Evolutionary conservation across 352 stramenopile genomes (phyloP), one percentile per base, ranked within the genome.

Genomic region (Phytophthora fragariae): DNA sequence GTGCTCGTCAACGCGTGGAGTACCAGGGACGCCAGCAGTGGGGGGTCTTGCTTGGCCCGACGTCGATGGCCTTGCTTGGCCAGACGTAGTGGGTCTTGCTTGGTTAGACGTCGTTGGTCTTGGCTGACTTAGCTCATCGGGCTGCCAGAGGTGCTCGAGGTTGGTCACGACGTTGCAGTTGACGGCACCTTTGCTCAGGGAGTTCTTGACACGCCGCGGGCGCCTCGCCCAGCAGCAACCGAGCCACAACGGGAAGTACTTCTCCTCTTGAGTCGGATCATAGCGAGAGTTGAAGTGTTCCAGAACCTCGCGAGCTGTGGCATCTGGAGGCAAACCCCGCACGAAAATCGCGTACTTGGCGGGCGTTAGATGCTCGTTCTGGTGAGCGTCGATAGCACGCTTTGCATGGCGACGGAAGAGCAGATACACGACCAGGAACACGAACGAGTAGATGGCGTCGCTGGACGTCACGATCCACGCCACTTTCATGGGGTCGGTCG

Each of bases 281-380:
- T 94, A 97, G 0, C 81, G 79, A 0, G 57, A 41, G 47, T 93
- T 93, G 57, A 97, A 97, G 57, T 97, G 90, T 5, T 85, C 62
- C 3, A 92, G 59, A 27, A 97, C 83, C 61, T 97, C 90, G 0
- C 63, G 58, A 12, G 88, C 71, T 0, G 80, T 95, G 2, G 90
- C 83, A 58, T 97, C 83, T 0, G 72, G 35, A 1, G 91, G 91
- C 1, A 97, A 67, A 2, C 89, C 90, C 35, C 83, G 75, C 5
- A 96, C 89, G 49, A 81, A 95, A 19, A 97, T 75, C 0, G 91
- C 78, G 64, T 94, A 97, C 60, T 96, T 95, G 29, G 82, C 86
- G 0, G 89, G 89, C 14, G 89, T 96, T 1, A 93, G 66, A 59
- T 96, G 91, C 70, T 96, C 87, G 17, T 87, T 88, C 71, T 88